Percentiles rank a stretch among this genome's conserved stretches.
Evolutionary conservation across 2,329 filamentous ascomycete genomes (phyloP).

Genomic region (Trichoderma sp.): DNA sequence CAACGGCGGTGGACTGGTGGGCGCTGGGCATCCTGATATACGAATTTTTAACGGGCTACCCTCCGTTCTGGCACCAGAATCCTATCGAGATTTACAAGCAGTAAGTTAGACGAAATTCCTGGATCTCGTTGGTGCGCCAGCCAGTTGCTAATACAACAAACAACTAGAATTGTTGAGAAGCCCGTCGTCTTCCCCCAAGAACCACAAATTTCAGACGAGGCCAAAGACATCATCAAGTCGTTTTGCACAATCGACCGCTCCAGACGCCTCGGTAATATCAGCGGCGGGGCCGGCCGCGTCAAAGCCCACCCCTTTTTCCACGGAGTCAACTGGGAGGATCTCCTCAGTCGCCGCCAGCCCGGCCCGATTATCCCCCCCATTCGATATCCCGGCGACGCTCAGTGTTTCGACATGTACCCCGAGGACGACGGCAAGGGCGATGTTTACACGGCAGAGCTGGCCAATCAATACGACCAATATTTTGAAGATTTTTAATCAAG

Average conservation of each 20-base stretch:
- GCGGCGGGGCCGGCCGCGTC: constrained; percentile 71
- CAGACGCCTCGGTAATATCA: constrained; percentile 76
- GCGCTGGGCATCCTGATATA: constrained; percentile 82
- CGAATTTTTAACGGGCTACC: constrained; percentile 83
- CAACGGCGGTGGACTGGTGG: constrained; percentile 84
- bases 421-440: constrained; percentile 70
- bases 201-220: constrained; percentile 66
- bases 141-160: neutral
- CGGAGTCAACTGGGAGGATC: constrained; percentile 72
- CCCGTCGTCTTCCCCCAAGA: constrained; percentile 73
- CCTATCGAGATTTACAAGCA: constrained; percentile 86
- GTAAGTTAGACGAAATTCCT: constrained; percentile 47
- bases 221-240: constrained; percentile 74
- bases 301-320: constrained; percentile 78
- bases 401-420: constrained; percentile 84
- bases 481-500: constrained; percentile 70
- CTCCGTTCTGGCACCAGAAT: constrained; percentile 85
- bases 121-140: neutral
- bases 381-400: constrained; percentile 71
- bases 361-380: constrained; percentile 79
- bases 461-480: constrained; percentile 68
- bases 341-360: constrained; percentile 64
- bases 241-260: constrained; percentile 81
- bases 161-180: constrained; percentile 72
- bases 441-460: constrained; percentile 70